Base-by-base conservation (phyloP, 805 yeast species). In the Candida xyloterini region DNA sequence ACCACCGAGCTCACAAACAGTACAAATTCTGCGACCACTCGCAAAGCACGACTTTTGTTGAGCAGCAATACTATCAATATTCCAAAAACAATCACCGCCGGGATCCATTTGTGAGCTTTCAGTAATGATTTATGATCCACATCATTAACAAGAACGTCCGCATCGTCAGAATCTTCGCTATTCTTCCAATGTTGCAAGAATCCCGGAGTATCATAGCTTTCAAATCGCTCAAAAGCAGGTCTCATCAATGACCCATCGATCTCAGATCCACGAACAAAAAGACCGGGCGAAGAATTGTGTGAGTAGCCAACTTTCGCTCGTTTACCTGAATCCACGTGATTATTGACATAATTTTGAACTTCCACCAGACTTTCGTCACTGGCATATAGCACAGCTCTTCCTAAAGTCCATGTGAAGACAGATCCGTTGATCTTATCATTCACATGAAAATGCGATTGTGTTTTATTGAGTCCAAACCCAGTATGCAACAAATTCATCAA, bases 391-490 rank as follows among this genome's bases (percentile, higher is more conserved):
- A 81, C 56, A 1, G 88, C 88, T 55, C 56, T 71, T 66, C 99
- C 99, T 21, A 93, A 59, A 0, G 98, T 93, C 99, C 99, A 93
- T 0, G 96, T 80, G 27, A 91, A 70, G 48, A 89, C 97, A 2
- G 76, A 73, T 1, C 93, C 96, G 43, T 85, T 74, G 26, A 91
- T 74, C 20, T 80, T 73, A 40, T 81, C 81, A 21, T 72, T 71
- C 13, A 78, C 63, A 31, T 65, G 66, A 30, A 78, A 64, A 1
- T 44, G 40, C 13, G 53, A 32, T 10, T 27, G 29, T 0, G 74
- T 77, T 7, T 27, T 26, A 10, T 81, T 78, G 51, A 79, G 75
- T 1, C 83, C 83, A 13, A 79, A 59, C 0, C 84, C 84, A 22
- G 75, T 63, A 51, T 79, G 84, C 22, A 79, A 59, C 15, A 81